Evolutionary conservation across 2,329 filamentous ascomycete species (phyloP), one percentile per base, ranked within the genome.

Genomic region (Cladosporium sp.): DNA sequence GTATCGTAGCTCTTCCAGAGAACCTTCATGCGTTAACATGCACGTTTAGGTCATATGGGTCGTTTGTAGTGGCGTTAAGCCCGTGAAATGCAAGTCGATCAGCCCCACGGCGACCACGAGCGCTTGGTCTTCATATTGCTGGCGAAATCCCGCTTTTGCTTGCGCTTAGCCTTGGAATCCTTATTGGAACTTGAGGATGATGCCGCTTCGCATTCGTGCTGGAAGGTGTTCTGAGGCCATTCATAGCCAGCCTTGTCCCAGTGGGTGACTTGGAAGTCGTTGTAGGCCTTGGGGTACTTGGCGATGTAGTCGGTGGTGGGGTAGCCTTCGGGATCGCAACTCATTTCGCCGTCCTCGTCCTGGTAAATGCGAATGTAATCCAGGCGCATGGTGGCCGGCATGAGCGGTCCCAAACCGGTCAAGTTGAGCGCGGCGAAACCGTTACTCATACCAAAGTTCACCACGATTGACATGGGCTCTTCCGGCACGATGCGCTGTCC

Each of bases 401-500:
- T 73, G 38, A 80, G 68, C 13, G 73, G 60, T 4, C 65, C 70
- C 19, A 88, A 68, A 22, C 77, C 80, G 1, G 74, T 75, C 52
- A 82, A 66, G 60, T 86, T 81, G 54, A 87, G 70, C 4, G 73
- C 65, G 0, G 84, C 80, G 65, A 88, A 88, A 66, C 78, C 80
- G 59, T 76, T 75, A 4, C 80, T 83, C 79, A 52, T 52, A 1
- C 77, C 77, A 3, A 81, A 61, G 53, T 80, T 80, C 9, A 80
- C 64, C 36, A 80, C 66, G 51, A 80, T 66, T 7, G 73, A 73
- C 76, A 80, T 76, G 1, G 78, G 78, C 58, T 81, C 78, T 56
- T 77, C 68, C 0, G 73, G 70, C 12, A 80, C 66, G 19, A 75
- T 68, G 27, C 77, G 68, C 4, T 73, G 68, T 24, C 68, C 68